Conservation (phyloP, 2,329 filamentous ascomycete species). For the Colletotrichum musae region DNA sequence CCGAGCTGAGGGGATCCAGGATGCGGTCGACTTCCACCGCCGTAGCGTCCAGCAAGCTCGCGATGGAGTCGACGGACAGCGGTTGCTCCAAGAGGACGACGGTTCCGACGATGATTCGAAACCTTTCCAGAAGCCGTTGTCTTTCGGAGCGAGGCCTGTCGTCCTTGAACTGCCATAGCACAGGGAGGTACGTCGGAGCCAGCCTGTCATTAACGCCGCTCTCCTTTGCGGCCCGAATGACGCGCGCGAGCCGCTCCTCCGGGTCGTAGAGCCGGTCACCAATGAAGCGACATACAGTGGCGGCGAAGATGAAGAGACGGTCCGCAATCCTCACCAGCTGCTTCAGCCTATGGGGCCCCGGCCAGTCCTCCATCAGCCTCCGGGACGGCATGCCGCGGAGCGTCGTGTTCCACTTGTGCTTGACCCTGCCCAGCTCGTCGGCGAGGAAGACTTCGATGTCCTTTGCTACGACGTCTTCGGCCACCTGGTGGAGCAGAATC, state of each 20-base stretch:
- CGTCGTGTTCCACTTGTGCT: not conserved
- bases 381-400: not conserved
- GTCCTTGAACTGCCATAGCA: not conserved
- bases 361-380: not conserved
- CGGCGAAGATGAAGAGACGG: slow-evolving; percentile 44
- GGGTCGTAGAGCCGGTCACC: not conserved
- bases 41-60: not conserved
- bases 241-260: not conserved
- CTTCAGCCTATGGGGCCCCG: not conserved
- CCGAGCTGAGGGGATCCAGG: not conserved
- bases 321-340: slow-evolving; percentile 22
- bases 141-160: not conserved
- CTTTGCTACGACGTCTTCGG: not conserved
- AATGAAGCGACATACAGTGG: slow-evolving; percentile 40
- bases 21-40: not conserved
- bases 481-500: not conserved
- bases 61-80: not conserved
- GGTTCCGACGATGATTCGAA: slow-evolving; percentile 3
- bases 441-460: not conserved
- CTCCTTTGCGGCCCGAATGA: not conserved
- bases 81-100: slow-evolving; percentile 11
- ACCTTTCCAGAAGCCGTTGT: not conserved
- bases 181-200: not conserved
- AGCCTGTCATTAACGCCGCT: not conserved
- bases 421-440: not conserved